Base-by-base conservation (phyloP, 495 filamentous ascomycete genomes). In the Xylaria cubensis region DNA sequence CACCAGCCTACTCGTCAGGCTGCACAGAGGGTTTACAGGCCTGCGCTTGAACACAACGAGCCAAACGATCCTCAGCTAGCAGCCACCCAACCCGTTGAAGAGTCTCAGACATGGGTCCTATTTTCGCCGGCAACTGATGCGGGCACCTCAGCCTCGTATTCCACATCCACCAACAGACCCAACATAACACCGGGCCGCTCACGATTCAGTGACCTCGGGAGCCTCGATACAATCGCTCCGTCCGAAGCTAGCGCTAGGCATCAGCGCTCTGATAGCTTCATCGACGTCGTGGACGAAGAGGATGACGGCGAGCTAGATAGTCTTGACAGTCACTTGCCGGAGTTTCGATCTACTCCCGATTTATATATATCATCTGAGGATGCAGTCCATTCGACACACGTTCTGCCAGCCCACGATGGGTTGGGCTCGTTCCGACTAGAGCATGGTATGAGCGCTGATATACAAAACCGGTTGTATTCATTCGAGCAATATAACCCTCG, bases 21-120 rank as follows among this genome's bases (percentile, higher is more conserved):
- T 71, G 78, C 84, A 39, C 89, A 86, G 55, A 90, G 90, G 67
- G 85, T 87, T 75, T 83, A 84, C 36, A 86, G 87, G 39, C 85
- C 86, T 77, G 81, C 85, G n/a, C 73, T 84, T 9, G 79, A 87
- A 15, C 85, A 87, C 69, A 80, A 82, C 17, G 81, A 82, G 24
- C 78, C 83, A 6, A 83, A 83, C 5, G 78, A 83, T 46, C 77
- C 82, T 44, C 81, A 86, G 29, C 82, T 77, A 55, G 80, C 79
- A 64, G 78, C 74, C 72, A 77, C 67, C 73, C 80, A 72, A 42
- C 76, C 75, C 24, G 75, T 87, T 53, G 89, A 92, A 76, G 92
- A 97, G 64, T 89, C 93, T 4, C 90, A 94, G 78, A 95, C 97
- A 89, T 98, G 96, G 97, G 90, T 99, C 56, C 89, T 99, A 74